Conservation (phyloP, 1,284 basidiomycete genomes). For the Tilletia horrida region DNA sequence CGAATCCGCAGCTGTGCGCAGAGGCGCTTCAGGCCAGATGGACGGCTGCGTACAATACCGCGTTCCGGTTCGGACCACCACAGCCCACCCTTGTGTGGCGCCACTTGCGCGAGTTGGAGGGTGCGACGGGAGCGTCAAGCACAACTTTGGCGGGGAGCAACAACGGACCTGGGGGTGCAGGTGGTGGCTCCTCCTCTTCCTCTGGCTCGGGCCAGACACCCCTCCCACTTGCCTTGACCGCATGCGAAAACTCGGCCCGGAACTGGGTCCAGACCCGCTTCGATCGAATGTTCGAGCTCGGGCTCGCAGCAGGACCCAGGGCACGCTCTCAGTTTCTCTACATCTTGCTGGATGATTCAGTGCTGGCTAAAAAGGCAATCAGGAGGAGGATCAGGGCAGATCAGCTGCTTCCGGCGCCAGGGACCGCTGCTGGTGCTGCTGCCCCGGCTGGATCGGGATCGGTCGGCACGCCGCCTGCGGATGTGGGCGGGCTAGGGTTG, state of each 20-base stretch:
- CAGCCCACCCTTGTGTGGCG: constrained; percentile 58
- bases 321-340: constrained; percentile 10
- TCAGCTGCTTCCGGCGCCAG: neutral
- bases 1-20: constrained; percentile 74
- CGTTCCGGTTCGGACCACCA: constrained; percentile 81
- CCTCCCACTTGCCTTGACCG: constrained; percentile 15
- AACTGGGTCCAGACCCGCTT: constrained; percentile 34
- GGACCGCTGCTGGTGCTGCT: too few relatives aligned
- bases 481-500: too few relatives aligned
- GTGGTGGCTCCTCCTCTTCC: too few relatives aligned
- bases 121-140: neutral
- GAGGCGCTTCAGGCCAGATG: constrained; percentile 89
- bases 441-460: too few relatives aligned
- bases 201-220: too few relatives aligned
- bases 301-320: neutral
- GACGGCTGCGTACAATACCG: constrained; percentile 77
- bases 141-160: too few relatives aligned
- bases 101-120: constrained; percentile 36
- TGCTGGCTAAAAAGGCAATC: neutral
- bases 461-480: too few relatives aligned
- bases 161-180: too few relatives aligned
- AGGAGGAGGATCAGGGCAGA: neutral
- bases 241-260: constrained; percentile 30
- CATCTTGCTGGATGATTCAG: constrained; percentile 13
- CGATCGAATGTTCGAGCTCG: constrained; percentile 36